Evolutionary conservation across 2,329 filamentous ascomycete species (phyloP).

Genomic region (Paraconiothyrium brasiliense): DNA sequence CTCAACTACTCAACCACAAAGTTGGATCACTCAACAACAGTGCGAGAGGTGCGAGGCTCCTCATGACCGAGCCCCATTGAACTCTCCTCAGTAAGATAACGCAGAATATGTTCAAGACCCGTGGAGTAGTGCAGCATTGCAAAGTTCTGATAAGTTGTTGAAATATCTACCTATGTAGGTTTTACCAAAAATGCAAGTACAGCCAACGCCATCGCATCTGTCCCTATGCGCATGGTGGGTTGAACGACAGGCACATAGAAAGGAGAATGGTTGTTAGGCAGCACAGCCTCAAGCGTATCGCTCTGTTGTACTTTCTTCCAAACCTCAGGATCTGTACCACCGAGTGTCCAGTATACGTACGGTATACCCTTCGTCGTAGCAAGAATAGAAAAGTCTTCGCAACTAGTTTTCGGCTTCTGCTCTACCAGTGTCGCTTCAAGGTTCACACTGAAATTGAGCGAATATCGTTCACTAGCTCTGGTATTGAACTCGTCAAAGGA

Average conservation of each 20-base stretch:
- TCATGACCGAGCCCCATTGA: too few species aligned
- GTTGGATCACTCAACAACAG: too few species aligned
- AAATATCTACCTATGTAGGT: too few species aligned
- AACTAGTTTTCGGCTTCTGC: neutral
- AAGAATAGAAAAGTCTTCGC: slow-evolving; percentile 35
- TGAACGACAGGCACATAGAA: slow-evolving; percentile 32
- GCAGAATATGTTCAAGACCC: too few species aligned
- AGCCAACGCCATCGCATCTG: slow-evolving; percentile 29
- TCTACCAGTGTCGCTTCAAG: too few species aligned
- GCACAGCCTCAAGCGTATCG: slow-evolving; percentile 24
- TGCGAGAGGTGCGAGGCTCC: too few species aligned
- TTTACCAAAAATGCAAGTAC: neutral
- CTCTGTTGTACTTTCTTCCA: neutral
- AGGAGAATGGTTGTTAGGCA: slow-evolving; percentile 34
- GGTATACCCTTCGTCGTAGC: slow-evolving; percentile 16
- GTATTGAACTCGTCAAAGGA: slow-evolving; percentile 3
- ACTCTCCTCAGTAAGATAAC: too few species aligned
- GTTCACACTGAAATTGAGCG: too few species aligned
- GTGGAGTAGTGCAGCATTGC: too few species aligned
- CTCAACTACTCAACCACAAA: too few species aligned
- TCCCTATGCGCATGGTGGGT: slow-evolving; percentile 29
- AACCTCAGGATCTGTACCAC: slow-evolving; percentile 10
- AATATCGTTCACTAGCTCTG: too few species aligned
- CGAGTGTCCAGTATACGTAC: slow-evolving; percentile 32
- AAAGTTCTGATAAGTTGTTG: too few species aligned